phyloP scores from a whole-genome alignment of 139 green algal genomes.

The Monoraphidium neglectum region DNA sequence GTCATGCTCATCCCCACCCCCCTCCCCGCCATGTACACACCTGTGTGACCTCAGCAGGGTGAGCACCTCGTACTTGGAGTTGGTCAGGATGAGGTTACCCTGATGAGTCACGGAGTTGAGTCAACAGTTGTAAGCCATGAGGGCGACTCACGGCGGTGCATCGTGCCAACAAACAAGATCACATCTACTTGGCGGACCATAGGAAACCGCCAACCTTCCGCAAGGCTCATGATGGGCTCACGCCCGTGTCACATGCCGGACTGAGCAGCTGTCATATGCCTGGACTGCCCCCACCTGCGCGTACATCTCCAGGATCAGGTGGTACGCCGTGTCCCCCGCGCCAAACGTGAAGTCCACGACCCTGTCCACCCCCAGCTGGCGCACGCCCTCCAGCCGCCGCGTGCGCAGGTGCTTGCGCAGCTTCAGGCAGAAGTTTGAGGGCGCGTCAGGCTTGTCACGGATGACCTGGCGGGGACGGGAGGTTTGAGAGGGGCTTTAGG shows the following conservation, averaged over 20 bases:
- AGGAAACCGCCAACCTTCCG: too few relatives aligned
- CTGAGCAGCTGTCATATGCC: too few relatives aligned
- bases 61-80: slow-evolving; percentile 88
- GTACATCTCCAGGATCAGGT: slow-evolving; percentile 98
- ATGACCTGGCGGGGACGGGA: slow-evolving; percentile 45
- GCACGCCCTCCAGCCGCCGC: slow-evolving; percentile 82
- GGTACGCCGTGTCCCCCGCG: slow-evolving; percentile 71
- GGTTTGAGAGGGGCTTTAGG: background rate
- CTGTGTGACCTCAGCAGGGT: slow-evolving; percentile 90
- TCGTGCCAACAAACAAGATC: too few relatives aligned
- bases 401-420: slow-evolving; percentile 96
- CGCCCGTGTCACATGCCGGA: too few relatives aligned
- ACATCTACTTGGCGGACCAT: too few relatives aligned
- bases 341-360: slow-evolving; percentile 96
- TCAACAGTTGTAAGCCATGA: too few relatives aligned
- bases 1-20: too few relatives aligned
- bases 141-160: too few relatives aligned
- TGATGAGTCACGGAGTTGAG: slow-evolving; percentile 32
- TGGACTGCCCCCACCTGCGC: slow-evolving; percentile 55
- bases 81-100: slow-evolving; percentile 95
- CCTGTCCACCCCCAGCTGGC: slow-evolving; percentile 94
- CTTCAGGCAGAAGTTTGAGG: slow-evolving; percentile 95
- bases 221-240: too few relatives aligned
- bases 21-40: slow-evolving; percentile 66
- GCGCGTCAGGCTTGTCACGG: slow-evolving; percentile 71